A percentile compares a stretch with the other conserved stretches of the same genome.
Conservation (phyloP, 306 rosid genomes). For the Quercus robur region DNA sequence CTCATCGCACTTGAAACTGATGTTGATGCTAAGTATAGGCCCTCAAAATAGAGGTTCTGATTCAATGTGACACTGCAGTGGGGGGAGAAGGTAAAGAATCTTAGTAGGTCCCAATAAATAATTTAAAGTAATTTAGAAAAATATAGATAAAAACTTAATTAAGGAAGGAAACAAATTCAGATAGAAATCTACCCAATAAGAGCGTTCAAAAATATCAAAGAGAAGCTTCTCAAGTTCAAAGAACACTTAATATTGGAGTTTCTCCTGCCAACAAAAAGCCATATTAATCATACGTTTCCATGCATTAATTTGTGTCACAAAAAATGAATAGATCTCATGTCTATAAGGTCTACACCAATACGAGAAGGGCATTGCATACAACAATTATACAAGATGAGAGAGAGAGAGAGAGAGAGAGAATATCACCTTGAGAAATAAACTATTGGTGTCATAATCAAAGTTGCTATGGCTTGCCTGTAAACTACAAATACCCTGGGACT, state of each 20-base stretch:
- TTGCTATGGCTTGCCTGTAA: conserved; percentile 50
- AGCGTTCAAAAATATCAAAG: conserved; percentile 39
- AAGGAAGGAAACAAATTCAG: background rate
- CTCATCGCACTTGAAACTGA: conserved; percentile 49
- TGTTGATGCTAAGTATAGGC: conserved; percentile 43
- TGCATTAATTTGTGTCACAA: no score
- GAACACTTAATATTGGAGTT: conserved; percentile 16
- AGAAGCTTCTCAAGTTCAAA: conserved; percentile 40
- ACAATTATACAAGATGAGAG: no score
- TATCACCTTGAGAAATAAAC: conserved; percentile 44
- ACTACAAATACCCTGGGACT: conserved; percentile 50
- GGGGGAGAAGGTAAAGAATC: background rate
- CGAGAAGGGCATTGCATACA: no score
- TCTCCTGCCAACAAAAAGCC: conserved; percentile 27
- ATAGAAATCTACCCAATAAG: conserved; percentile 43
- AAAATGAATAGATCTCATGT: no score
- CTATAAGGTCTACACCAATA: no score
- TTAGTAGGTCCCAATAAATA: background rate
- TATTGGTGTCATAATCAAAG: conserved; percentile 39
- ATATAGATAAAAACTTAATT: background rate
- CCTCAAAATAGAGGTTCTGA: conserved; percentile 46
- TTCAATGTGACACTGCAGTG: conserved; percentile 29
- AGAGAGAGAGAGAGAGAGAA: no score
- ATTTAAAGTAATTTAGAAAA: background rate
- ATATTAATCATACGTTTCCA: background rate